Evolutionary conservation across 108 stramenopile species (phyloP), one percentile per base, ranked within the genome.

Genomic region (Cyclotella cryptica): DNA sequence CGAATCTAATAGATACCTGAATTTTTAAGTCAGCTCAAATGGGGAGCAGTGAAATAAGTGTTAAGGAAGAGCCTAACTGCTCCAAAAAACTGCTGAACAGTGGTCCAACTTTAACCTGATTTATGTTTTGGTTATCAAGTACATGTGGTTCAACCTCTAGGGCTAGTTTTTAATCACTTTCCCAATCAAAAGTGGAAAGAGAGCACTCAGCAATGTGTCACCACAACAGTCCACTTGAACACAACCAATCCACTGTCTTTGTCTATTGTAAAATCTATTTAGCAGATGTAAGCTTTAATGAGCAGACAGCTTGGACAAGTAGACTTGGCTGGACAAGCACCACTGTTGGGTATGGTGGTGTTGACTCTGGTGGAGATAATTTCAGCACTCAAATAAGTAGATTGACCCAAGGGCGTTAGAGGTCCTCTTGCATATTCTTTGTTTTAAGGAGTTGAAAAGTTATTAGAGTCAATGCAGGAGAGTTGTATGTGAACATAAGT

Each of bases 281-380:
- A 90, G 40, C 88, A 87, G 49, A 96, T 87, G 73, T 96, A 93
- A 0, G 95, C 93, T 47, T 96, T 96, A 84, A 96, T 92, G 47
- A 71, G 78, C 30, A 94, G 66, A 17, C 95, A 92, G 2, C 69
- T 79, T 10, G 84, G 84, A 11, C 88, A 93, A 91, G 64, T 87
- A 90, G 1, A 93, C 90, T 9, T 81, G 79, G 24, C 93, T 93
- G 7, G 88, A 88, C 15, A 94, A 70, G 14, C 95, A 46, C 95
- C 95, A 96, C 1, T 90, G 54, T 88, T 88, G 0, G 86, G 82
- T 0, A 64, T 67, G 22, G 84, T 76, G 12, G 63, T 63, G 65
- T 88, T 88, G 15, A 90, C 87, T 1, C 66, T 69, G 0, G 83
- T 84, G 5, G 88, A 87, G 26, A 96, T 86, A 21, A 96, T 92